phyloP scores from a whole-genome alignment of 179 eudicot species.

The Drosera spatulata region DNA sequence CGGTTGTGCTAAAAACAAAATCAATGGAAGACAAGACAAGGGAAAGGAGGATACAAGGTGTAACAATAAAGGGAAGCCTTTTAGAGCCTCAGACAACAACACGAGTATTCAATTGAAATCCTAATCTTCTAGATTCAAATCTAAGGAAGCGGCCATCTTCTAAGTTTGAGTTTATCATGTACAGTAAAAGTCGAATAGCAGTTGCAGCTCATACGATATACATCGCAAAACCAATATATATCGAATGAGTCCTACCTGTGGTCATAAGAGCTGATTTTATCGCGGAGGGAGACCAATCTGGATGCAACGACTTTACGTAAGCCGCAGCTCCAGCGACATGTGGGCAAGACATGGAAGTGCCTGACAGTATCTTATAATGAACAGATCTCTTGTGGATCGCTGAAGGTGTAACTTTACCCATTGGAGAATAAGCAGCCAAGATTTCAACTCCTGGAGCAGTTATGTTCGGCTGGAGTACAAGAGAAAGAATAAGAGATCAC shows the following conservation, averaged over 20 bases:
- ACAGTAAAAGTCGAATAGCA: no score
- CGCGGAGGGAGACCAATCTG: conserved; percentile 28
- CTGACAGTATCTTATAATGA: conserved; percentile 9
- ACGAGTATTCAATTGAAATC: no score
- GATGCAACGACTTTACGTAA: conserved; percentile 21
- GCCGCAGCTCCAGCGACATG: conserved; percentile 23
- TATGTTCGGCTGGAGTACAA: conserved; percentile 5
- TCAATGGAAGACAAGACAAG: not conserved
- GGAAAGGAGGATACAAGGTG: not conserved
- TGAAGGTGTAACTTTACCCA: not conserved
- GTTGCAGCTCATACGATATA: no score
- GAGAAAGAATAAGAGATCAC: not conserved
- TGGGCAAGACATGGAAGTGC: conserved; percentile 26
- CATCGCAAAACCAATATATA: no score
- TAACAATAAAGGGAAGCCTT: not conserved
- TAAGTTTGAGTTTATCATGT: no score
- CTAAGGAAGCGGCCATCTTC: no score
- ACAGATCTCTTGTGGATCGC: conserved; percentile 5
- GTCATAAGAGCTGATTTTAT: conserved; percentile 22
- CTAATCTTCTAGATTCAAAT: no score
- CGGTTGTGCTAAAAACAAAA: conserved; percentile 9
- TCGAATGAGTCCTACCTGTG: conserved; percentile 10
- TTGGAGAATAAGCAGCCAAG: conserved; percentile 7
- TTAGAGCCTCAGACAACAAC: no score
- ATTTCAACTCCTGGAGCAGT: conserved; percentile 8